These are phyloP conservation scores for Wickerhamomyces subpelliculosus DNA, from an alignment of 805 yeast species.

Conservation along the genomic window DNA sequence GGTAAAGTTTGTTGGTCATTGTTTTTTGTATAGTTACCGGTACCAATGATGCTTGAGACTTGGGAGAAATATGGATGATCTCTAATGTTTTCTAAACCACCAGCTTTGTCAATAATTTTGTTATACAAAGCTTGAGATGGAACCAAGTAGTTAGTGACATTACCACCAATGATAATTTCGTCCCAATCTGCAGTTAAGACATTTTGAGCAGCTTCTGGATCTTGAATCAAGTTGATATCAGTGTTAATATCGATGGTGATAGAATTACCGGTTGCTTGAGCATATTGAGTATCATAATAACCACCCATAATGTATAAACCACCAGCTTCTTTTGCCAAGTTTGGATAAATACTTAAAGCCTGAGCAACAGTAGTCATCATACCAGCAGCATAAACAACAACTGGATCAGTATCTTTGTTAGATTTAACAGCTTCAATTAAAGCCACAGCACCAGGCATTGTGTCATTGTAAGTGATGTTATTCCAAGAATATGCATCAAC, in stretches of 20 bases:
- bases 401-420: slow-evolving; percentile 29
- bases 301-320: slow-evolving; percentile 39
- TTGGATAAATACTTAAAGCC: slow-evolving; percentile 33
- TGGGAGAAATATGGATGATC: slow-evolving; percentile 23
- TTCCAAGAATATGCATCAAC: slow-evolving; percentile 27
- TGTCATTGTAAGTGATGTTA: slow-evolving; percentile 24
- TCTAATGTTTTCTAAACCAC: slow-evolving; percentile 23
- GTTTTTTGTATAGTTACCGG: slow-evolving; percentile 28
- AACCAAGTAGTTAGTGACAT: slow-evolving; percentile 33
- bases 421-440: slow-evolving; percentile 33
- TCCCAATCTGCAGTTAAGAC: slow-evolving; percentile 35
- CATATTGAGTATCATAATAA: slow-evolving; percentile 34
- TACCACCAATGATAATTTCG: slow-evolving; percentile 32
- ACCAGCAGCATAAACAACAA: slow-evolving; percentile 34
- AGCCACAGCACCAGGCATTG: slow-evolving; percentile 31
- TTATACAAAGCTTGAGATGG: slow-evolving; percentile 33
- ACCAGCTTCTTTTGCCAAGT: slow-evolving; percentile 31
- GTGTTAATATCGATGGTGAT: slow-evolving; percentile 32
- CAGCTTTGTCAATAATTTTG: slow-evolving; percentile 29
- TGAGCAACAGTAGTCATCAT: slow-evolving; percentile 39
- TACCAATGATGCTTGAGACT: slow-evolving; percentile 25
- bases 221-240: slow-evolving; percentile 36
- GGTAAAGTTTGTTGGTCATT: slow-evolving; percentile 31
- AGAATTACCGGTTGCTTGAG: slow-evolving; percentile 25
- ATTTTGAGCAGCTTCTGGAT: slow-evolving; percentile 40